Evolutionary conservation across 495 filamentous ascomycete genomes (phyloP).

Genomic region (Pyrenula massariospora): DNA sequence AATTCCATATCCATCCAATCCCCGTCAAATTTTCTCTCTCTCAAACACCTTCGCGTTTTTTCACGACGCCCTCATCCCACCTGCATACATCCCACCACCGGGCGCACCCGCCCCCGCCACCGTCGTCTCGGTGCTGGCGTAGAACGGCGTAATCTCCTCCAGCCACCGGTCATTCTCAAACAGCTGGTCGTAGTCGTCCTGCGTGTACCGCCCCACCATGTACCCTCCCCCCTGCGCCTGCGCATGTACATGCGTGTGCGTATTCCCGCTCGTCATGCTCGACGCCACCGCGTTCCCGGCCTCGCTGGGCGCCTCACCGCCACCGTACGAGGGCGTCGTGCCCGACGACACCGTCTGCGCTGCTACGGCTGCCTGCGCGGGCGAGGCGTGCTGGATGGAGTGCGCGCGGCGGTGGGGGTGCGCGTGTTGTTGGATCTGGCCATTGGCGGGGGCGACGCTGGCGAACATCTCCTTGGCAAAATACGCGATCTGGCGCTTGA

Average conservation of each 20-base stretch:
- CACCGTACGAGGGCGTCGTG: not conserved
- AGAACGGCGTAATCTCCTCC: not conserved
- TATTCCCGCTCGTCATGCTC: not conserved
- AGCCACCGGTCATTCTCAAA: not conserved
- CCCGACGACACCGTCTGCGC: too few species aligned
- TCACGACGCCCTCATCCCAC: not conserved
- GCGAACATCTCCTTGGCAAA: not conserved
- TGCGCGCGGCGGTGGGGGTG: too few species aligned
- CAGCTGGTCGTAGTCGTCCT: not conserved
- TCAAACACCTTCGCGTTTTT: too few species aligned
- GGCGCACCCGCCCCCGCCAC: too few species aligned
- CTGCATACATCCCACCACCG: too few species aligned
- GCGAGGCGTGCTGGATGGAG: not conserved
- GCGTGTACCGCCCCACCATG: not conserved
- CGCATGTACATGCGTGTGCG: not conserved
- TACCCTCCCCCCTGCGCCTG: too few species aligned
- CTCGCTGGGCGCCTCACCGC: not conserved
- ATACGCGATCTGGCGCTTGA: not conserved
- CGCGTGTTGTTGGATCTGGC: not conserved
- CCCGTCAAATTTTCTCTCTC: too few species aligned
- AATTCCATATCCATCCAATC: too few species aligned
- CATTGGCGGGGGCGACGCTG: not conserved
- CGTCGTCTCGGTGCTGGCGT: not conserved
- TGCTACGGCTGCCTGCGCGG: too few species aligned
- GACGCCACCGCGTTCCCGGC: not conserved